A percentile compares a stretch with the other conserved stretches of the same genome.
Conservation (phyloP, 2,329 filamentous ascomycete species). For the Diplodia sapinea region DNA sequence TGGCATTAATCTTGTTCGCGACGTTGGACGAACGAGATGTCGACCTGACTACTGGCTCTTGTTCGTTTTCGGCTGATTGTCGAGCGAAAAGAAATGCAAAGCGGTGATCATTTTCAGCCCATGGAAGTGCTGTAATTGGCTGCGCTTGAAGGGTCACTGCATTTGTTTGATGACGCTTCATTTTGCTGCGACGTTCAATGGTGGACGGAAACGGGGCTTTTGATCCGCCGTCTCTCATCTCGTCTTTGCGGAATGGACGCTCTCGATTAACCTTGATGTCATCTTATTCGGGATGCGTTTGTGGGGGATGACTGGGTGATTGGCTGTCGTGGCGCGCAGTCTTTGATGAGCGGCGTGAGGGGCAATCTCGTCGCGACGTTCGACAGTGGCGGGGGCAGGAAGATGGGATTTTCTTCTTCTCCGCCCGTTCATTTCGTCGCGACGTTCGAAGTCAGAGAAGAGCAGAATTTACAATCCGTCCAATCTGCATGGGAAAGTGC, state of each 20-base stretch:
- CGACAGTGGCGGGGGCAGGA: neutral
- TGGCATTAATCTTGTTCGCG: neutral
- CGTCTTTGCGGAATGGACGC: neutral
- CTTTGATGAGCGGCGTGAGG: slow-evolving; percentile 6
- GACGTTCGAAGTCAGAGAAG: neutral
- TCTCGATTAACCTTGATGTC: neutral
- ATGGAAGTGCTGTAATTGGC: neutral
- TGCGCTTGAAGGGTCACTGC: neutral
- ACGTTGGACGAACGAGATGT: neutral
- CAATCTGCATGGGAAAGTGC: neutral
- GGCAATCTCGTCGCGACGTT: slow-evolving; percentile 10
- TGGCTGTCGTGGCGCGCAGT: neutral
- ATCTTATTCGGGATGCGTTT: neutral
- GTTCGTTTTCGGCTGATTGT: too few species aligned
- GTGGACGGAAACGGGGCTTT: neutral
- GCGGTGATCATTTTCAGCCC: neutral
- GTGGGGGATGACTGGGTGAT: neutral
- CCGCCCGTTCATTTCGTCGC: neutral
- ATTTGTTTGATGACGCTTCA: neutral
- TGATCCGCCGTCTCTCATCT: neutral
- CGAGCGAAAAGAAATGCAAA: neutral
- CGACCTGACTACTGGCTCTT: too few species aligned
- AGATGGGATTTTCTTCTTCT: neutral
- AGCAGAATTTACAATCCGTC: neutral
- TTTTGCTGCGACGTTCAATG: slow-evolving; percentile 12